phyloP scores from a whole-genome alignment of 768 basidiomycete species.

The Tricholoma terreum region DNA sequence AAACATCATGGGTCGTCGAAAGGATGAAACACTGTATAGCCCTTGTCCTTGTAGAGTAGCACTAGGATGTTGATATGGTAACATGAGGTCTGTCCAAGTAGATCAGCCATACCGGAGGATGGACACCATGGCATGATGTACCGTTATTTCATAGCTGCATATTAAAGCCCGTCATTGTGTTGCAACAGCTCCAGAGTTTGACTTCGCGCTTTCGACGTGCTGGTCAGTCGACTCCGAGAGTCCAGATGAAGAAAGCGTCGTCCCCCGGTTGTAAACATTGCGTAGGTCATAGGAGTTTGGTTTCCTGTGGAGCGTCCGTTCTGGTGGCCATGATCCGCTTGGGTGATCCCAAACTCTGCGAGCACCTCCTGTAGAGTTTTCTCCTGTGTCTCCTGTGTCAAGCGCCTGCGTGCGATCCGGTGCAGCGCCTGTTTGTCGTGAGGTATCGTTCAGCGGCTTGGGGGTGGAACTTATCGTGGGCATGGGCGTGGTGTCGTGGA shows the following conservation, averaged over 20 bases:
- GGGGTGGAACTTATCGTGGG: background rate
- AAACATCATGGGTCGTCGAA: too few relatives aligned
- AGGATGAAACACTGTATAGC: background rate
- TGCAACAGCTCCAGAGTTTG: too few relatives aligned
- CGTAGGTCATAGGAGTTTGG: conserved; percentile 31
- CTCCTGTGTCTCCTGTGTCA: background rate
- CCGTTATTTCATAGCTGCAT: background rate
- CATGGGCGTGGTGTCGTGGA: too few relatives aligned
- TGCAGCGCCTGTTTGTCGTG: background rate
- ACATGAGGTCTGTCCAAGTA: too few relatives aligned
- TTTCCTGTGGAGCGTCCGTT: conserved; percentile 31
- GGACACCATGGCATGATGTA: background rate
- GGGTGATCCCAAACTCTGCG: background rate
- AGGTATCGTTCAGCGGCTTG: background rate
- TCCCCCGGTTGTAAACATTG: conserved; percentile 22
- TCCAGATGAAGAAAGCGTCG: background rate
- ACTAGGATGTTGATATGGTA: too few relatives aligned
- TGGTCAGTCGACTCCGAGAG: background rate
- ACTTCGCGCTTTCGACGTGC: background rate
- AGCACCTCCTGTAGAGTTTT: background rate
- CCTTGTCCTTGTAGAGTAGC: too few relatives aligned
- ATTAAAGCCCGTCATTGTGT: background rate
- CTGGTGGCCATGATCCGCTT: background rate
- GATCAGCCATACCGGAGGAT: too few relatives aligned
- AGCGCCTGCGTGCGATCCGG: background rate